Evolutionary conservation across 23 red algal species (phyloP), one percentile per base, ranked within the genome.

Genomic region (Gracilaria gracilis): DNA sequence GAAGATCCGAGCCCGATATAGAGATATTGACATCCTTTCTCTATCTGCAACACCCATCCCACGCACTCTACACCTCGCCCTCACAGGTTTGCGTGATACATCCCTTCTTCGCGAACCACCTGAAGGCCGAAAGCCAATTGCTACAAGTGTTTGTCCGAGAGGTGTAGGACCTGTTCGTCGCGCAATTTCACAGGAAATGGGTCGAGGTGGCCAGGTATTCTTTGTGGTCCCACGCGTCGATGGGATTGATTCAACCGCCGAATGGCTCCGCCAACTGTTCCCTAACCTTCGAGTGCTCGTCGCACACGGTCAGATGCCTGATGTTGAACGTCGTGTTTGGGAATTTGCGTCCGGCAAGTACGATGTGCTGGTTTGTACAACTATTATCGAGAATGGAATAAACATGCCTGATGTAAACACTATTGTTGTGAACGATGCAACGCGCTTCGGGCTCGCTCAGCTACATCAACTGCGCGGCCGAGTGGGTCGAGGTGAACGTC

Each of bases 331-430:
- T 25, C 83, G 91, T 44, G 95, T 99, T 70, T 79, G 79, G 79
- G 64, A 90, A 6, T 99, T 99, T 90, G 70, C 81, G 28, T 50
- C 73, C 28, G 75, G 85, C 39, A 69, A 96, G 67, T 90, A 85
- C 15, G 91, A 96, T 59, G 72, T 99, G 12, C 84, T 99, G 44
- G 70, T 99, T 8, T 99, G 91, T 67, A 99, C 97, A 15, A 93
- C 91, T 73, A 96, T 99, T 93, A 95, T 99, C 34, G 97, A 99
- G 70, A 96, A 93, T 73, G 97, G 97, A 19, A 93, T 99, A 31
- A 91, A 99, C 80, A 96, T 99, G 85, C 97, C 97, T 4, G 42
- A 83, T 40, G 94, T 93, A 5, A 95, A 95, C 83, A 99, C 97
- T 15, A 95, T 99, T 33, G 84, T 96, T 65, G 92, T 99, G 25